A percentile compares a stretch with the other conserved stretches of the same genome.
Conservation (phyloP, 2,329 filamentous ascomycete genomes). For the Fusarium pseudograminearum region DNA sequence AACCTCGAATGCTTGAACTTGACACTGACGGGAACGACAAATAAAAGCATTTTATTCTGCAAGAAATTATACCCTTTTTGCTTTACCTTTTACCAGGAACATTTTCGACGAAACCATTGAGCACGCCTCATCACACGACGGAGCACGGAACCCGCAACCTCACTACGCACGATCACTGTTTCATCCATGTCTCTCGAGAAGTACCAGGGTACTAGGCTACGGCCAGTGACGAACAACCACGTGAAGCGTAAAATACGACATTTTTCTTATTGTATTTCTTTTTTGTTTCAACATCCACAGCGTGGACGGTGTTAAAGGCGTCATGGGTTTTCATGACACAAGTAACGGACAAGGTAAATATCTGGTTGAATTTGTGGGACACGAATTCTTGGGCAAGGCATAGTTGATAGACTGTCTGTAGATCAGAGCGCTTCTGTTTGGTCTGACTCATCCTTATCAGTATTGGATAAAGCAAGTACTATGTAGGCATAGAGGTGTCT, state of each 20-base stretch:
- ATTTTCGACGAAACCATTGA: conserved; percentile 12
- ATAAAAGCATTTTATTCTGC: conserved; percentile 29
- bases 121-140: conserved; percentile 17
- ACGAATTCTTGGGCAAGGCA: conserved; percentile 5
- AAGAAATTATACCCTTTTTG: conserved; percentile 44
- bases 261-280: conserved; percentile 13
- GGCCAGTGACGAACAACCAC: conserved; percentile 5
- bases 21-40: conserved; percentile 21
- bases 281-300: conserved; percentile 23
- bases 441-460: conserved; percentile 6
- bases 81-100: conserved; percentile 8
- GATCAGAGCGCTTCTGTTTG: not conserved
- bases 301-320: conserved; percentile 44
- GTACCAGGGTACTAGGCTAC: conserved; percentile 1
- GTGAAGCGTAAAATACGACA: conserved; percentile 14
- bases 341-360: conserved; percentile 18
- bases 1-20: conserved; percentile 30
- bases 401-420: conserved; percentile 18
- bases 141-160: conserved; percentile 39
- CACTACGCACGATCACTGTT: conserved; percentile 30
- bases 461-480: conserved; percentile 14
- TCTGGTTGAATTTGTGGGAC: conserved; percentile 25
- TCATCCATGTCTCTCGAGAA: conserved; percentile 18
- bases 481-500: conserved; percentile 16
- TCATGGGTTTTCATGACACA: conserved; percentile 27